phyloP scores from a whole-genome alignment of 352 stramenopile genomes.

The Phytopythium cucurbitacearum region DNA sequence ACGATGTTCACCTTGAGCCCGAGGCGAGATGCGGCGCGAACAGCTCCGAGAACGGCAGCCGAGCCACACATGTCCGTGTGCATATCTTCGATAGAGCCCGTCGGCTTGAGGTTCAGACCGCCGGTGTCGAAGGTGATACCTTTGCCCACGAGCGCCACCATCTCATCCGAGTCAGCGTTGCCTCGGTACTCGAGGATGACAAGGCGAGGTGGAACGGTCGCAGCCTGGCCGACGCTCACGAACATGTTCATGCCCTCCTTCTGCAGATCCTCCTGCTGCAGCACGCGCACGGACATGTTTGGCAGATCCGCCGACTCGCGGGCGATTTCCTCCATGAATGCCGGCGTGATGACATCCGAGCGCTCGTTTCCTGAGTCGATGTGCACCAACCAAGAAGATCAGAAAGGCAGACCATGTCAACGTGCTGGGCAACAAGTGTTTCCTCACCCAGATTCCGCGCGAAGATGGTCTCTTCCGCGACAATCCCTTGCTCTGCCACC shows the following conservation, averaged over 20 bases:
- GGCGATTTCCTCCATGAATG: conserved; percentile 80
- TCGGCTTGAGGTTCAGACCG: conserved; percentile 94
- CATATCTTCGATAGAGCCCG: conserved; percentile 89
- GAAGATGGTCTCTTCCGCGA: conserved; percentile 83
- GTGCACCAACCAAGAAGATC: neutral
- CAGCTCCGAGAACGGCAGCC: conserved; percentile 77
- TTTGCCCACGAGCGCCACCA: conserved; percentile 90
- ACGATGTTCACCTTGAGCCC: conserved; percentile 82
- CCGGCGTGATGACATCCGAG: conserved; percentile 68
- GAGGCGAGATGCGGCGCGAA: conserved; percentile 64
- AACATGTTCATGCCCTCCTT: conserved; percentile 87
- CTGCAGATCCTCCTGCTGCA: conserved; percentile 74
- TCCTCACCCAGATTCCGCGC: conserved; percentile 69
- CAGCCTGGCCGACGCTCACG: conserved; percentile 72
- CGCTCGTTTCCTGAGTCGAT: conserved; percentile 54
- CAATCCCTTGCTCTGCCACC: conserved; percentile 52
- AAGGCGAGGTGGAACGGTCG: conserved; percentile 65
- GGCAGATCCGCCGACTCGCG: conserved; percentile 59
- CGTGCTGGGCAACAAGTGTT: neutral
- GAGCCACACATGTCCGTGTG: conserved; percentile 92
- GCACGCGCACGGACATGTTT: conserved; percentile 74
- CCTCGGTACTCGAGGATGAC: conserved; percentile 82
- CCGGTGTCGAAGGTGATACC: conserved; percentile 94
- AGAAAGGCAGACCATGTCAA: too few relatives aligned
- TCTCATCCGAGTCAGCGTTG: conserved; percentile 56